Evolutionary conservation across 352 stramenopile species (phyloP).

Genomic region (Phytophthora agathidicida): DNA sequence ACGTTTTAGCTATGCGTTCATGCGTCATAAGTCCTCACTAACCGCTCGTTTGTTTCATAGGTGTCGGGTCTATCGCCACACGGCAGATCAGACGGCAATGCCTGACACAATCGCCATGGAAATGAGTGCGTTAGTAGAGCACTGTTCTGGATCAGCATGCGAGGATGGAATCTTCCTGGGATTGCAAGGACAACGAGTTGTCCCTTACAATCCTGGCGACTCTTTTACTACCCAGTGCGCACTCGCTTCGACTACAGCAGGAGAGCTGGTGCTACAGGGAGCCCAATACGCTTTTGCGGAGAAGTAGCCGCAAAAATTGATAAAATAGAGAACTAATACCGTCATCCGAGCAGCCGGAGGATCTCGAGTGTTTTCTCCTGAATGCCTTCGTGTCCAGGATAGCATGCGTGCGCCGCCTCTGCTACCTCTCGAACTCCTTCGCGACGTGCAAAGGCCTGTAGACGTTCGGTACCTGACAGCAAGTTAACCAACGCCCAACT

Average conservation of each 20-base stretch:
- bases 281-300: constrained; percentile 56
- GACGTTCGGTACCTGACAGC: constrained; percentile 48
- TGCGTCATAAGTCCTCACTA: too few relatives aligned
- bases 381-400: constrained; percentile 77
- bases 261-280: constrained; percentile 43
- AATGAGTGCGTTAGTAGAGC: constrained; percentile 40
- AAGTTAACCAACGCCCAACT: constrained; percentile 78
- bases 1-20: too few relatives aligned
- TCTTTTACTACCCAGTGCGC: constrained; percentile 46
- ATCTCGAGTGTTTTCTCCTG: constrained; percentile 81
- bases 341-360: constrained; percentile 50
- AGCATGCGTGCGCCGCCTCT: constrained; percentile 81
- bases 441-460: constrained; percentile 63
- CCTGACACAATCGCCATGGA: constrained; percentile 35
- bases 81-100: background rate
- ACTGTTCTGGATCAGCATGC: constrained; percentile 41
- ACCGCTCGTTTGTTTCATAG: constrained; percentile 25
- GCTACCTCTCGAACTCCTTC: constrained; percentile 85
- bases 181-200: constrained; percentile 44
- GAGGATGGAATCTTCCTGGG: constrained; percentile 55
- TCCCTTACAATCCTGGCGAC: constrained; percentile 36
- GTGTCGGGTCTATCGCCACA: constrained; percentile 45
- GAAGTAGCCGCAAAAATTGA: constrained; percentile 9
- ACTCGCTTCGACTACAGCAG: constrained; percentile 18
- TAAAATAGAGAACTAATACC: constrained; percentile 22